A percentile compares a stretch with the other conserved stretches of the same genome.
These are phyloP conservation scores for Acanthamoeba culbertsoni DNA, from an alignment of 208 protist genomes.

Conservation along the genomic window DNA sequence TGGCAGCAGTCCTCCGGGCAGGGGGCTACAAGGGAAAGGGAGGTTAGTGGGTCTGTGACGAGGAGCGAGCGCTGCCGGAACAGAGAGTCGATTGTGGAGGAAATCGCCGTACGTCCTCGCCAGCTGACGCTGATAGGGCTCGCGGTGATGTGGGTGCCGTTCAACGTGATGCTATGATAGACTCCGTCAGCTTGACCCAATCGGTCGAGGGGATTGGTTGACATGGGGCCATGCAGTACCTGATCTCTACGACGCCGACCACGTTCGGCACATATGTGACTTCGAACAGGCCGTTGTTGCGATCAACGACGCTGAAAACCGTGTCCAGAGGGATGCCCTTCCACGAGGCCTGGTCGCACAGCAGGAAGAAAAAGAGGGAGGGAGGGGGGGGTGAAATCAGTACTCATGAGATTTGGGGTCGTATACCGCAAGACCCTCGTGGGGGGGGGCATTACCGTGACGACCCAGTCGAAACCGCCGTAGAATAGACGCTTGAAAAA, in stretches of 20 bases:
- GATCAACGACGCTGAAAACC: background rate
- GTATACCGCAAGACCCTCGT: background rate
- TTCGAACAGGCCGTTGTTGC: background rate
- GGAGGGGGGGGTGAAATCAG: too few species aligned
- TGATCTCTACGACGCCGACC: background rate
- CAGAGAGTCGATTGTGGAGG: too few species aligned
- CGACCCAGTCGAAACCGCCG: background rate
- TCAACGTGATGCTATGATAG: background rate
- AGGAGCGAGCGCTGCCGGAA: too few species aligned
- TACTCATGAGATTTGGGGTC: too few species aligned
- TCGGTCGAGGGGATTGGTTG: too few species aligned
- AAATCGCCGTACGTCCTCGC: background rate
- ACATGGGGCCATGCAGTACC: too few species aligned
- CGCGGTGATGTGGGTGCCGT: background rate
- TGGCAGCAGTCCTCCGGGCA: background rate
- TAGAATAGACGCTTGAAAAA: background rate
- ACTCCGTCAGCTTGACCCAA: too few species aligned
- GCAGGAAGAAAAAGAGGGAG: too few species aligned
- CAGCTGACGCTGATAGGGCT: background rate
- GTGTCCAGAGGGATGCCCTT: background rate
- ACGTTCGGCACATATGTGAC: background rate
- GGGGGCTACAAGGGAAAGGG: background rate
- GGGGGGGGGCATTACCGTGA: background rate
- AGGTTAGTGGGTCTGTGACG: background rate
- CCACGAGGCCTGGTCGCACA: background rate